Evolutionary conservation across 371 early-diverging fungal genomes (phyloP).

Genomic region (Apophysomyces trapeziformis): DNA sequence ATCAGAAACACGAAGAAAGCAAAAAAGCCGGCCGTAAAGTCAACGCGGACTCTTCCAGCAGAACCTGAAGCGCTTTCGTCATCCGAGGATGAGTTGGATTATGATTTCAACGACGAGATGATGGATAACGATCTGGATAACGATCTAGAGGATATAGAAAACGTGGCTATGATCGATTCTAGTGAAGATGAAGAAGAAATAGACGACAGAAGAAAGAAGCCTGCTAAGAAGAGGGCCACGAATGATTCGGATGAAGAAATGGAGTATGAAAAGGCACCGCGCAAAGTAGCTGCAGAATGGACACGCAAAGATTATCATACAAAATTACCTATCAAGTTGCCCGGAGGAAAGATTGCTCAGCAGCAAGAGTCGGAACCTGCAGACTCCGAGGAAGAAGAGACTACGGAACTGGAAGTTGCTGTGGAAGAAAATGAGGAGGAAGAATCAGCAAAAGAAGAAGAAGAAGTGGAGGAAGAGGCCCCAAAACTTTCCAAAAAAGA

Average conservation of each 20-base stretch:
- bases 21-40: slow-evolving; percentile 19
- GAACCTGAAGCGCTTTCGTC: slow-evolving; percentile 33
- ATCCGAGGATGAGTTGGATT: slow-evolving; percentile 48
- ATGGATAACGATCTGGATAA: slow-evolving; percentile 23
- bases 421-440: slow-evolving; percentile 22
- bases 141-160: slow-evolving; percentile 29
- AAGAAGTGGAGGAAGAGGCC: slow-evolving; percentile 14
- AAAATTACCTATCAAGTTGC: slow-evolving; percentile 68
- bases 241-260: slow-evolving; percentile 62
- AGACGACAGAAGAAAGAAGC: slow-evolving; percentile 13
- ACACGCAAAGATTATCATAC: slow-evolving; percentile 50
- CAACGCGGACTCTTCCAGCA: slow-evolving; percentile 21
- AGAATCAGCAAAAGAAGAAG: slow-evolving; percentile 14
- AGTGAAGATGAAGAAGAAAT: slow-evolving; percentile 21
- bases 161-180: slow-evolving; percentile 19
- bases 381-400: slow-evolving; percentile 25
- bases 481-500: slow-evolving; percentile 50
- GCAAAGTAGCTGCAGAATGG: slow-evolving; percentile 60
- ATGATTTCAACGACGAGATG: slow-evolving; percentile 22
- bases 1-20: slow-evolving; percentile 26
- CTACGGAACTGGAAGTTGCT: slow-evolving; percentile 16
- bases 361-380: slow-evolving; percentile 28
- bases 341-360: slow-evolving; percentile 57
- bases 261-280: slow-evolving; percentile 68
- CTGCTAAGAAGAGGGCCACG: too few relatives aligned